Percentiles rank a stretch among this genome's conserved stretches.
phyloP scores from a whole-genome alignment of 345 rosid species.

The Eucalyptus polyanthemos region DNA sequence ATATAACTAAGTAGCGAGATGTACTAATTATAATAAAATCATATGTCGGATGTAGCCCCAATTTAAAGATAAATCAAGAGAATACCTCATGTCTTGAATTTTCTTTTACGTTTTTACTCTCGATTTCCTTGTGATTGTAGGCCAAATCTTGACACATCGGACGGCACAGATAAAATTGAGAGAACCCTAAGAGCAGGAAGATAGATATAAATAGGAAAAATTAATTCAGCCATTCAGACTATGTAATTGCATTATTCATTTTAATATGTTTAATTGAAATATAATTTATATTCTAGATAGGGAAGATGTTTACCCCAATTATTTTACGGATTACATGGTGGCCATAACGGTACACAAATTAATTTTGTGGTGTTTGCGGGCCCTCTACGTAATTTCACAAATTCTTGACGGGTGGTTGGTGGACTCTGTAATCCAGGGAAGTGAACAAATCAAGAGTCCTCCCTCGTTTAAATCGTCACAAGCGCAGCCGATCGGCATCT shows the following conservation, averaged over 20 bases:
- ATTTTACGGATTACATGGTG: not conserved
- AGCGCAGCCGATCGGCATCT: not conserved
- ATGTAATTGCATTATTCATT: not conserved
- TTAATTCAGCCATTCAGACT: not conserved
- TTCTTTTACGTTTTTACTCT: too few species aligned
- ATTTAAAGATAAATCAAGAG: too few species aligned
- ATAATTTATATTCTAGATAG: not conserved
- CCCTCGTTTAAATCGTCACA: not conserved
- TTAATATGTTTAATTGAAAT: not conserved
- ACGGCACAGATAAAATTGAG: not conserved
- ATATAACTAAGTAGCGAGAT: too few species aligned
- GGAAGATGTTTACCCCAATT: not conserved
- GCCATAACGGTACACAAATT: not conserved
- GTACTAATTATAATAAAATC: too few species aligned
- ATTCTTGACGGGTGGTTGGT: not conserved
- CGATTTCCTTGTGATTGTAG: too few species aligned
- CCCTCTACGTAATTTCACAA: not conserved
- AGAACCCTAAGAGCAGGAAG: not conserved
- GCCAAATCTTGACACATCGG: too few species aligned
- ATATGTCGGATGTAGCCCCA: too few species aligned
- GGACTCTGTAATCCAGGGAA: not conserved
- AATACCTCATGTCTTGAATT: too few species aligned
- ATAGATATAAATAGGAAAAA: not conserved
- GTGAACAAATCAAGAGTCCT: not conserved
- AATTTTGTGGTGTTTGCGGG: not conserved